These are phyloP conservation scores for Pyricularia pennisetigena DNA, from an alignment of 2,329 filamentous ascomycete species.

Conservation along the genomic window DNA sequence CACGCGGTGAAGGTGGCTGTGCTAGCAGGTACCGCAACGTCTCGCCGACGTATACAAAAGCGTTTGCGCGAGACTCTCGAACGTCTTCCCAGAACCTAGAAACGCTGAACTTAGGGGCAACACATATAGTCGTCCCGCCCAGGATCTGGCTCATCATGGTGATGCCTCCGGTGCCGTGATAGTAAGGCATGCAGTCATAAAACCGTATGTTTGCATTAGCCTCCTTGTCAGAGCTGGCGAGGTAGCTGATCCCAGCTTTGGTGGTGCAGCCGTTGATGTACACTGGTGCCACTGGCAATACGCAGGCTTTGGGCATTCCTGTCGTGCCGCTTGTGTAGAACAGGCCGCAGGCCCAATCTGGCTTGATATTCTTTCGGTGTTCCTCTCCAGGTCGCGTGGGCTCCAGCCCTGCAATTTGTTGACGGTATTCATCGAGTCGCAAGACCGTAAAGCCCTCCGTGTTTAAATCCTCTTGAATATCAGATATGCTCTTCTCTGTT, in stretches of 20 bases:
- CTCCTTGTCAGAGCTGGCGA: constrained; percentile 13
- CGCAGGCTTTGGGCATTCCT: constrained; percentile 62
- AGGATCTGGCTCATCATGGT: constrained; percentile 45
- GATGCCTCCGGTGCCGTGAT: constrained; percentile 65
- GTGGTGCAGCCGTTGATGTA: constrained; percentile 17
- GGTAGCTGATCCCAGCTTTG: constrained; percentile 20
- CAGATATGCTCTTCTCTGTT: constrained; percentile 47
- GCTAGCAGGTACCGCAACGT: constrained; percentile 66
- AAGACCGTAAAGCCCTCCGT: constrained; percentile 42
- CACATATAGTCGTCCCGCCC: constrained; percentile 43
- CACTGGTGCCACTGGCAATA: constrained; percentile 40
- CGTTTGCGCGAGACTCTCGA: constrained; percentile 55
- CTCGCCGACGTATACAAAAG: constrained; percentile 71
- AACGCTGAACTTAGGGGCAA: constrained; percentile 59
- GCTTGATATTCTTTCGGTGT: constrained; percentile 39
- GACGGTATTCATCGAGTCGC: constrained; percentile 32
- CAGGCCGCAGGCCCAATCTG: constrained; percentile 47
- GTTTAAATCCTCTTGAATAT: constrained; percentile 41
- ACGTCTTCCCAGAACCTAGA: constrained; percentile 65
- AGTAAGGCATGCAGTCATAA: constrained; percentile 70
- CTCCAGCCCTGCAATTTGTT: constrained; percentile 22
- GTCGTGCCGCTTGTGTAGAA: constrained; percentile 71
- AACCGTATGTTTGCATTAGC: constrained; percentile 34
- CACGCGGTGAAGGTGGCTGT: constrained; percentile 51
- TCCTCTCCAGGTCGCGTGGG: constrained; percentile 43